Conservation (phyloP, 257 asterid species). For the Solanum sejunctum region DNA sequence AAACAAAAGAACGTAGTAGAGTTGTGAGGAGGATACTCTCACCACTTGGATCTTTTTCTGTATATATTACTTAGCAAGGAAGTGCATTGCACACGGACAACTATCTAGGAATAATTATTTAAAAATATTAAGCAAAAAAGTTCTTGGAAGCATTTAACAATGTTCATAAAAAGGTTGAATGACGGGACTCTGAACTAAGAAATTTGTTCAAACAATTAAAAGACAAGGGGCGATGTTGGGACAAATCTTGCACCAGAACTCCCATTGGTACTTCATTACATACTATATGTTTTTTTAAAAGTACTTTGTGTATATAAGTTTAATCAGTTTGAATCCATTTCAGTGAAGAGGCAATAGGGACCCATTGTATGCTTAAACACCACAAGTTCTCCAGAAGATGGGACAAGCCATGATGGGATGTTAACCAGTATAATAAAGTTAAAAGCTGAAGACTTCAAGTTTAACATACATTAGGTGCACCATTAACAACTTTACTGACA, state of each 20-base stretch:
- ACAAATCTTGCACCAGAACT: not conserved
- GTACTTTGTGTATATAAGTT: not conserved
- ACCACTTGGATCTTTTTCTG: not conserved
- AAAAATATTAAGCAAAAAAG: not conserved
- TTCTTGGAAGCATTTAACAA: not conserved
- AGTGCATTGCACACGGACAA: not conserved
- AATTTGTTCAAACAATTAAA: not conserved
- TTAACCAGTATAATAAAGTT: not conserved
- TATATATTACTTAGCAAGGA: not conserved
- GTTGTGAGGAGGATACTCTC: not conserved
- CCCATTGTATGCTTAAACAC: not conserved
- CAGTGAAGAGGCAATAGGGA: not conserved
- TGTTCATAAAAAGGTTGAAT: not conserved
- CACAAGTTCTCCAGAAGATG: not conserved
- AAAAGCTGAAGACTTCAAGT: not conserved
- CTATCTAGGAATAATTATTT: not conserved
- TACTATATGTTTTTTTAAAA: too few species aligned
- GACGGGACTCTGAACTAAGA: not conserved
- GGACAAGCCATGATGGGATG: not conserved
- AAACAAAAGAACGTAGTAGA: not conserved
- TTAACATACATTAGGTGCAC: slow-evolving; percentile 79
- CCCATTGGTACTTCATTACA: not conserved
- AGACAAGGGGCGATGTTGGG: not conserved
- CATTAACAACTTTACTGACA: slow-evolving; percentile 55
- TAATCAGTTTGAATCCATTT: not conserved